These are phyloP conservation scores for Bipolaris cookei DNA, from an alignment of 2,329 filamentous ascomycete species.

Conservation along the genomic window DNA sequence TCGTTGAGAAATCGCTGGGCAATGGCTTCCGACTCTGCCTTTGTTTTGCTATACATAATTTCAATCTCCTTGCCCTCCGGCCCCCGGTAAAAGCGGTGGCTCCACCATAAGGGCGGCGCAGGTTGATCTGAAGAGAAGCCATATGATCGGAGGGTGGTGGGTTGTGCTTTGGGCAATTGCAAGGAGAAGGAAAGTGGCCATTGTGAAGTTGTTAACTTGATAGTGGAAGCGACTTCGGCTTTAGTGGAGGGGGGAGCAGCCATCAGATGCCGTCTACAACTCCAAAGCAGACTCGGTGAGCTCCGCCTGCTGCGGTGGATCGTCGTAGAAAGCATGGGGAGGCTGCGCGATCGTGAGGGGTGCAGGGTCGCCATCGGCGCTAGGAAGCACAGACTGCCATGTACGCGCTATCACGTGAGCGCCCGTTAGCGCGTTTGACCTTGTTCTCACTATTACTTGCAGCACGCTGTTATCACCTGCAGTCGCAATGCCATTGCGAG, in stretches of 20 bases:
- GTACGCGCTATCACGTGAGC: constrained; percentile 12
- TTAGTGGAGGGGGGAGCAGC: not conserved
- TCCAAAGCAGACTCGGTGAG: not conserved
- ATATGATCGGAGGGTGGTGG: constrained; percentile 13
- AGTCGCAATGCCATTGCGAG: too few relatives aligned
- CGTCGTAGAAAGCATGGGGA: constrained; percentile 5
- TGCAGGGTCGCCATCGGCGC: not conserved
- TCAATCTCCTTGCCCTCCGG: constrained; percentile 62
- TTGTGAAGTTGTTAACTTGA: constrained; percentile 6
- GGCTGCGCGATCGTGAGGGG: not conserved
- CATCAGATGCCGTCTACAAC: not conserved
- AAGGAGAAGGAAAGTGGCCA: constrained; percentile 33
- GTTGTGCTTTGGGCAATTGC: constrained; percentile 15
- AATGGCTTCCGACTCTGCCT: constrained; percentile 70
- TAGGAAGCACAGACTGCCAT: constrained; percentile 9
- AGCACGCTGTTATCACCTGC: not conserved
- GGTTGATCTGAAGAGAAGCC: constrained; percentile 12
- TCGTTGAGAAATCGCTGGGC: constrained; percentile 71
- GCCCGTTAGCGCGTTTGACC: not conserved
- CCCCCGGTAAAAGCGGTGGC: constrained; percentile 69
- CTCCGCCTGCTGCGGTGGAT: not conserved
- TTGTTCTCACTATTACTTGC: not conserved
- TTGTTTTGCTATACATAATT: constrained; percentile 79
- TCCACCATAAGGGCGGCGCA: constrained; percentile 62
- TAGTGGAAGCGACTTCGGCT: not conserved